Evolutionary conservation across 495 filamentous ascomycete genomes (phyloP).

Genomic region (Astrocystis sublimbata): DNA sequence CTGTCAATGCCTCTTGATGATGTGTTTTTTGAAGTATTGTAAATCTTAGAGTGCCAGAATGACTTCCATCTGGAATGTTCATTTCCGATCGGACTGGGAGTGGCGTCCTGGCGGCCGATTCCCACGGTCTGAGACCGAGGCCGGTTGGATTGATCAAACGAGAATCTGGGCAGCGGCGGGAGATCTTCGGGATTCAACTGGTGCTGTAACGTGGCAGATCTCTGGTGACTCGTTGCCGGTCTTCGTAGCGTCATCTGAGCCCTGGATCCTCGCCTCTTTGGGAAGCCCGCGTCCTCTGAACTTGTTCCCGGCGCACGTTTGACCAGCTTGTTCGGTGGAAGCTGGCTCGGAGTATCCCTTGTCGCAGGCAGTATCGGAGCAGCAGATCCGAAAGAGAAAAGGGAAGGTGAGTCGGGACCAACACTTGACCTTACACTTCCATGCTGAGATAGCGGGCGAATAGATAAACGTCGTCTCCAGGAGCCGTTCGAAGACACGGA

Average conservation of each 20-base stretch:
- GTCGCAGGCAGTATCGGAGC: constrained; percentile 59
- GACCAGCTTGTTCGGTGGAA: constrained; percentile 80
- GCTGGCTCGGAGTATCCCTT: constrained; percentile 40
- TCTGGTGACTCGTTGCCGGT: constrained; percentile 86
- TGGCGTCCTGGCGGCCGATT: constrained; percentile 12
- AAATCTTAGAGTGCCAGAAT: constrained; percentile 45
- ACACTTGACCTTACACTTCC: constrained; percentile 67
- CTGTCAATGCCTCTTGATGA: constrained; percentile 21
- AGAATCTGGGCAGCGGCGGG: constrained; percentile 30
- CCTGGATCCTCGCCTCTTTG: constrained; percentile 45
- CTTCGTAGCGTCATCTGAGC: constrained; percentile 64
- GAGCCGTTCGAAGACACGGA: constrained; percentile 61
- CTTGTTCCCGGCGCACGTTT: constrained; percentile 70
- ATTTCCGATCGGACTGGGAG: constrained; percentile 8
- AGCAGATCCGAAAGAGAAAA: constrained; percentile 70
- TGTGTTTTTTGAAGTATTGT: constrained; percentile 20
- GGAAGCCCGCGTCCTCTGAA: constrained; percentile 46
- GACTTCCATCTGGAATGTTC: constrained; percentile 44
- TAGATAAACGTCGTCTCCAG: constrained; percentile 77
- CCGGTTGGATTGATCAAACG: constrained; percentile 36
- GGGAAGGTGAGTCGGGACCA: constrained; percentile 65
- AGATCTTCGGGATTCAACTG: constrained; percentile 41
- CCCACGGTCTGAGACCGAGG: constrained; percentile 28
- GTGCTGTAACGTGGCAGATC: constrained; percentile 66
- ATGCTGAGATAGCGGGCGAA: constrained; percentile 68